Percentiles rank a stretch among this genome's conserved stretches.
Evolutionary conservation across 129 eudicot species (phyloP).

Genomic region (Chrysanthemum lavandulifolium): DNA sequence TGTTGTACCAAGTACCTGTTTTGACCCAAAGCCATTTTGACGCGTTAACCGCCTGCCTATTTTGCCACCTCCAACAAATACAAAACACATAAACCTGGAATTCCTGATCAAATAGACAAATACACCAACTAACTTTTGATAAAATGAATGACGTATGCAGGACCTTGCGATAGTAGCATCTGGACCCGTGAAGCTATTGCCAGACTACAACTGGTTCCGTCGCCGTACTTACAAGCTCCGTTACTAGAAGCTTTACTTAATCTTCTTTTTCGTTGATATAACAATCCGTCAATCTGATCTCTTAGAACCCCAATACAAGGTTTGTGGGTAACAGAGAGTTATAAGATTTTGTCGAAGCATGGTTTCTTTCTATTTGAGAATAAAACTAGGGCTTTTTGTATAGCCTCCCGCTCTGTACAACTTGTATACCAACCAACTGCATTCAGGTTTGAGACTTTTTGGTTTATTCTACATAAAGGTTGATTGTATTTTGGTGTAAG

Average conservation of each 20-base stretch:
- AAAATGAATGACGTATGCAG: conserved; percentile 33
- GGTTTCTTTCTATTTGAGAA: conserved; percentile 15
- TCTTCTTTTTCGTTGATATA: background rate
- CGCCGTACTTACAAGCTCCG: conserved; percentile 86
- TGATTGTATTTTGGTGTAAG: too few species aligned
- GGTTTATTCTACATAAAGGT: too few species aligned
- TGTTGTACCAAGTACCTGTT: too few species aligned
- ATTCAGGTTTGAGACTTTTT: background rate
- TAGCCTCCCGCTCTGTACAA: conserved; percentile 12
- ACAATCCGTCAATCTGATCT: background rate
- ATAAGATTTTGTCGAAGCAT: conserved; percentile 19
- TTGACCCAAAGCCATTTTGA: too few species aligned
- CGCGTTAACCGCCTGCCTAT: too few species aligned
- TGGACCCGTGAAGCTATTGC: conserved; percentile 84
- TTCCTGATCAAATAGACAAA: too few species aligned
- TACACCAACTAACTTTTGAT: background rate
- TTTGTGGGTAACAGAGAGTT: conserved; percentile 12
- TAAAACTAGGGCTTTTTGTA: conserved; percentile 17
- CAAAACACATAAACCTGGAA: too few species aligned
- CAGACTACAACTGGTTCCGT: conserved; percentile 94
- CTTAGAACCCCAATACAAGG: conserved; percentile 10
- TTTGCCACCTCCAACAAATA: too few species aligned
- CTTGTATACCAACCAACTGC: conserved; percentile 1
- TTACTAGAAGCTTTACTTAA: conserved; percentile 47
- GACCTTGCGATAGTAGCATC: conserved; percentile 79